A percentile compares a stretch with the other conserved stretches of the same genome.
Conservation (phyloP, 2,329 filamentous ascomycete species). For the Fusarium temperatum region DNA sequence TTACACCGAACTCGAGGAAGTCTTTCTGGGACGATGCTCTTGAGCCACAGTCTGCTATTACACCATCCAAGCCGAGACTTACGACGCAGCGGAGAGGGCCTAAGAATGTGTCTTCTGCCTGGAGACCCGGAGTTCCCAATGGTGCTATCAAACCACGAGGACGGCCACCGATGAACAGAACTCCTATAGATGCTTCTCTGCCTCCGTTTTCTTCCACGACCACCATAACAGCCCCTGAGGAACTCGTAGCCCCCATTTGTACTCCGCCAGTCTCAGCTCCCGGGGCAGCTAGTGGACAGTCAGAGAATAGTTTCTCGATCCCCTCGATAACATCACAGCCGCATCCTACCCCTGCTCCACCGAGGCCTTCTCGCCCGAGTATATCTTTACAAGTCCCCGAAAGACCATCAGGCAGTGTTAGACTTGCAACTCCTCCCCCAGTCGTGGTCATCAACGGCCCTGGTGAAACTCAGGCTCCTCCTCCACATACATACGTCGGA, state of each 20-base stretch:
- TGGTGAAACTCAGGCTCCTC: not conserved
- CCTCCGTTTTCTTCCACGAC: slow-evolving; percentile 19
- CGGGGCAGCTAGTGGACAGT: not conserved
- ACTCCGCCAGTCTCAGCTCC: slow-evolving; percentile 6
- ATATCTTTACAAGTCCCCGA: slow-evolving; percentile 57
- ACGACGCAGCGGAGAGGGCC: slow-evolving; percentile 72
- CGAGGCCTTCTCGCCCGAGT: slow-evolving; percentile 48
- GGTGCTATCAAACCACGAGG: slow-evolving; percentile 78
- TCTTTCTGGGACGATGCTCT: slow-evolving; percentile 63
- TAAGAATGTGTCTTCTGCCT: slow-evolving; percentile 87
- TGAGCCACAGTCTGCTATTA: slow-evolving; percentile 79
- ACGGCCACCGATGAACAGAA: slow-evolving; percentile 75
- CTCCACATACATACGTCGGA: not conserved
- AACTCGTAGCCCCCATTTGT: slow-evolving; percentile 8
- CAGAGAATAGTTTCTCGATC: slow-evolving; percentile 5
- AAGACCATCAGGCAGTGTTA: slow-evolving; percentile 66
- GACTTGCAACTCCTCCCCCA: slow-evolving; percentile 68
- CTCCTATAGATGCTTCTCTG: slow-evolving; percentile 62
- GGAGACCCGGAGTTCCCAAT: slow-evolving; percentile 73
- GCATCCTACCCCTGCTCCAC: slow-evolving; percentile 8
- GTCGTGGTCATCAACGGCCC: slow-evolving; percentile 36
- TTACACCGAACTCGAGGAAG: slow-evolving; percentile 69
- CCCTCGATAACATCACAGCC: slow-evolving; percentile 21
- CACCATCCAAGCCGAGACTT: slow-evolving; percentile 66
- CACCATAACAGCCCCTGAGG: slow-evolving; percentile 13